Evolutionary conservation across 2,329 filamentous ascomycete species (phyloP), one percentile per base, ranked within the genome.

Genomic region (Arthrobotrys entomopaga): DNA sequence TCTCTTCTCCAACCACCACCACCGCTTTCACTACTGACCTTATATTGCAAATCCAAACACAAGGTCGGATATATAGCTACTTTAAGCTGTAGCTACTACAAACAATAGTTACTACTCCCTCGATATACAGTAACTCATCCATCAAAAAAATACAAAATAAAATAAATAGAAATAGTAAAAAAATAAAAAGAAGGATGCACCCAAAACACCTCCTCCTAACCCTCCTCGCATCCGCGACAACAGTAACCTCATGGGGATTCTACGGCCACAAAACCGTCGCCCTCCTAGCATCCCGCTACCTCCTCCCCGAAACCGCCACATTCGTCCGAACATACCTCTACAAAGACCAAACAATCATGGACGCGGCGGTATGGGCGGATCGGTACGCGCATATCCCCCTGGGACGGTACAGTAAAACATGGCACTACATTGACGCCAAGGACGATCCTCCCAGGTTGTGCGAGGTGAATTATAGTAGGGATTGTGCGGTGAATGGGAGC

Each of bases 381-480:
- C 87, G 84, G 43, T 84, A 88, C 80, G 84, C 88, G 22, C 90
- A 90, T 81, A 89, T 86, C 6, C 84, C 85, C 80, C 88, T 86
- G 82, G 88, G 87, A 13, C 83, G 83, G 42, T 90, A 87, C 80
- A 87, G 86, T 7, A 86, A 84, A 76, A 85, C 84, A 38, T 89
- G 89, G 80, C 88, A 90, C 83, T 90, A 87, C 82, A 90, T 90
- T 81, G 88, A 90, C 80, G 88, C 88, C 71, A 85, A 89, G 78
- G 88, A 90, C 81, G 80, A 82, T 77, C 88, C 88, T 65, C 88
- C 88, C 0, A 78, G 78, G 15, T 82, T 81, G 52, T 90, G 88
- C 82, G 83, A 83, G 72, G 85, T 90, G 76, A 84, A 87, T 77
- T 84, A 85, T 69, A 81, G 83, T 22, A 85, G 88, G 63, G 88